phyloP scores from a whole-genome alignment of 1,139 yeast genomes.

The Suhomyces kunorum region DNA sequence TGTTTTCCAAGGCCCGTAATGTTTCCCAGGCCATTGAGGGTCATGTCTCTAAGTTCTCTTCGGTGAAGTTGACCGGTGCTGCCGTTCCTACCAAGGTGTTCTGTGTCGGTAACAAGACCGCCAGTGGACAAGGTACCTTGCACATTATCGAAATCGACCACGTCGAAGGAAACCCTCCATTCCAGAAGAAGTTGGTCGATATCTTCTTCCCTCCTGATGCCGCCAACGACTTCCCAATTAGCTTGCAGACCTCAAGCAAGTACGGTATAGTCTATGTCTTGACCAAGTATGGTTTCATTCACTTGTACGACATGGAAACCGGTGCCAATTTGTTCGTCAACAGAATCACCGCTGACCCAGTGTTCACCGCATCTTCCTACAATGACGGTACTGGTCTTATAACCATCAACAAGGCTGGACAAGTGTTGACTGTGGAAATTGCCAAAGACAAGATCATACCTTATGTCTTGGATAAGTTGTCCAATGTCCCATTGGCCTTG shows the following conservation, averaged over 20 bases:
- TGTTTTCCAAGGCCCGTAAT: constrained; percentile 82
- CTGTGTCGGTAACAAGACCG: constrained; percentile 85
- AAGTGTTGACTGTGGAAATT: constrained; percentile 89
- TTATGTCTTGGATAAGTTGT: constrained; percentile 81
- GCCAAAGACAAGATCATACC: constrained; percentile 85
- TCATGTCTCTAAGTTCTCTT: constrained; percentile 90
- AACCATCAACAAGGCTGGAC: constrained; percentile 93
- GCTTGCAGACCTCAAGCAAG: constrained; percentile 81
- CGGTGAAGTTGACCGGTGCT: constrained; percentile 72
- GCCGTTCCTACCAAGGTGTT: constrained; percentile 80
- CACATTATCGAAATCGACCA: constrained; percentile 97
- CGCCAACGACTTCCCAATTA: constrained; percentile 92
- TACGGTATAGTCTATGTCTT: constrained; percentile 86
- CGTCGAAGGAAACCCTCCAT: constrained; percentile 80
- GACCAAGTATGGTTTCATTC: constrained; percentile 96
- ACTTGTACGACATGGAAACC: constrained; percentile 89
- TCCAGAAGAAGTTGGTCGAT: constrained; percentile 87
- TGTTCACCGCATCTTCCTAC: constrained; percentile 83
- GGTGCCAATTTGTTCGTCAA: constrained; percentile 93
- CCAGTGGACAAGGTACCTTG: constrained; percentile 81
- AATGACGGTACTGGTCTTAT: constrained; percentile 79
- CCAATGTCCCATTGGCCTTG: constrained; percentile 85
- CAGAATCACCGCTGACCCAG: constrained; percentile 95
- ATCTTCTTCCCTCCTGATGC: constrained; percentile 98
- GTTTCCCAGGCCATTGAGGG: constrained; percentile 98